Evolutionary conservation across 345 rosid genomes (phyloP), one percentile per base, ranked within the genome.

Genomic region (Chamaenerion angustifolium): DNA sequence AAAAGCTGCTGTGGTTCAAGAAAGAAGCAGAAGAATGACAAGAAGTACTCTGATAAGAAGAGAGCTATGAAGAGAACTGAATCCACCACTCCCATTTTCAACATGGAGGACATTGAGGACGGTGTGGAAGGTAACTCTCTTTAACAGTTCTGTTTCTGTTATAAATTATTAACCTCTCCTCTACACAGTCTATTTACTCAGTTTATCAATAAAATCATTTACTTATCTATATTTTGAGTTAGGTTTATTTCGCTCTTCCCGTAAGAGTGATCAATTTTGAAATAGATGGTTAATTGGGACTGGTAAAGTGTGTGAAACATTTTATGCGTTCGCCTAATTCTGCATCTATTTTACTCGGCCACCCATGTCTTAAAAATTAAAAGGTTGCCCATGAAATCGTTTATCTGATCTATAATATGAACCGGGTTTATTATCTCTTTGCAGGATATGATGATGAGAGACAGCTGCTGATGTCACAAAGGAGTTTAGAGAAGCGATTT

Each of bases 381-480:
- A n/a, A n/a, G n/a, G n/a, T n/a, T n/a, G n/a, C n/a, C n/a, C n/a
- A n/a, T n/a, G n/a, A n/a, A n/a, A n/a, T n/a, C n/a, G n/a, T n/a
- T n/a, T n/a, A n/a, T n/a, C n/a, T n/a, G n/a, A 9, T 16, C 19
- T 52, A 21, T 10, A 15, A 54, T 54, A 21, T 37, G 42, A 53
- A 42, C 45, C 27, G 51, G 43, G 46, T 3, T 13, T 49, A 37
- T 60, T 43, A 10, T 18, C 46, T 46, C 31, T 13, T 76, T 73
- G 73, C 76, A 93, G 99, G 96, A 62, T 93, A 93, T 73, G 99
- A 93, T 59, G 96, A 93, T 48, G 96, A 93, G 75, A 82, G 95
- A 69, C 79, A 95, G 40, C 94, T 87, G 58, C 81, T 82, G n/a
- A 88, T 93, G 99, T 80, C 96, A 54, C 99, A 93, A 66, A 93